Evolutionary conservation across 805 yeast genomes (phyloP), one percentile per base, ranked within the genome.

Genomic region (Saccharomycopsis javanensis): DNA sequence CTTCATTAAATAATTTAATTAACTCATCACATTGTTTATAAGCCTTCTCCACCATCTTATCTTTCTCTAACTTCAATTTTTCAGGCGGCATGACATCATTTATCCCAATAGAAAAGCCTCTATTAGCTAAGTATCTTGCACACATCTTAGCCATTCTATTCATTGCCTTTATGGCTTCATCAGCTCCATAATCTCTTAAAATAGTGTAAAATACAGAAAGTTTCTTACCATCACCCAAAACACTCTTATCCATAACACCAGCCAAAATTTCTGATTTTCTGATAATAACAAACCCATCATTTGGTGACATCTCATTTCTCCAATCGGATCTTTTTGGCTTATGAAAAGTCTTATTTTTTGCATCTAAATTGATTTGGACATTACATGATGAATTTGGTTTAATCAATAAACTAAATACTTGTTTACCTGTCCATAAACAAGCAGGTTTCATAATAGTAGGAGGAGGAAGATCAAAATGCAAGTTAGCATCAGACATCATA

Each of bases 141-240:
- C 98, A 91, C 65, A 95, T 73, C 72, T 95, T 95, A n/a, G 99
- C 97, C 98, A 94, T 91, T 69, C 99, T 78, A 71, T 95, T 92
- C 99, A 94, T 94, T 5, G 98, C 96, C 27, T 74, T 75, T 2
- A 97, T 97, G 1, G 99, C 98, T 65, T 86, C 97, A 63, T 83
- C 86, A 5, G 99, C 87, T n/a, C 99, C 99, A 69, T 85, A 91
- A 69, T 94, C 99, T 72, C 99, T 79, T 60, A 94, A 73, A 62
- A 94, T 94, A 0, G 97, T 89, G 68, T 95, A 94, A 67, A 94
- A 94, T 0, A 94, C 96, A 5, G 97, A 90, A 67, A 88, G 95
- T 70, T 94, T 94, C 69, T 95, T 94, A 72, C 99, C 99, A 71
- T 94, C 99, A 66, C 99, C 99, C 7, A 94, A 76, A 1, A 90